A percentile compares a stretch with the other conserved stretches of the same genome.
These are phyloP conservation scores for Kalmusia sp. DNA, from an alignment of 2,329 filamentous ascomycete species.

Conservation along the genomic window DNA sequence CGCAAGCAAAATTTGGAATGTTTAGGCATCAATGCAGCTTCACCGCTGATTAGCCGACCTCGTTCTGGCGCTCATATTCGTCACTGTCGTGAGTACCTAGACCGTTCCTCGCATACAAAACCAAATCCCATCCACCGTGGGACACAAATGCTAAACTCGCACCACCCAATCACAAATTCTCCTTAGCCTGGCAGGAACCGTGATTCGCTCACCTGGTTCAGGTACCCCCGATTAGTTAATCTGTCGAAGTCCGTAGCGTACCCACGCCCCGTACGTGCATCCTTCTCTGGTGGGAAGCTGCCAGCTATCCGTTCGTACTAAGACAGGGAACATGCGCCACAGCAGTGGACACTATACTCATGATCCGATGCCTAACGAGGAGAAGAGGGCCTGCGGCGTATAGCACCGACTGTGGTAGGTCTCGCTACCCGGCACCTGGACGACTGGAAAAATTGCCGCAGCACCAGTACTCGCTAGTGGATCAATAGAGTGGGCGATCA, in stretches of 20 bases:
- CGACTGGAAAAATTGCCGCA: background rate
- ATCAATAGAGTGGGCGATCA: background rate
- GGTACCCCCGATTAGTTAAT: background rate
- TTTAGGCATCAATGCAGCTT: too few relatives aligned
- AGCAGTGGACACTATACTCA: background rate
- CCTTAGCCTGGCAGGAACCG: background rate
- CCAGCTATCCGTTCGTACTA: background rate
- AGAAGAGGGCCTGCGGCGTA: background rate
- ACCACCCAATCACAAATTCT: background rate
- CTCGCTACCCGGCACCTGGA: conserved; percentile 3
- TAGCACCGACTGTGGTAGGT: background rate
- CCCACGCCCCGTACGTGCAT: too few relatives aligned
- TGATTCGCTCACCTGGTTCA: background rate
- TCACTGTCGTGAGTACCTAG: too few relatives aligned
- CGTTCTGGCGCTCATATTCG: too few relatives aligned
- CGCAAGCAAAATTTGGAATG: too few relatives aligned
- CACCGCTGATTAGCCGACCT: too few relatives aligned
- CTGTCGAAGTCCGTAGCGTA: conserved; percentile 4
- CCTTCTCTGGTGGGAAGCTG: background rate
- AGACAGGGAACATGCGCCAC: background rate
- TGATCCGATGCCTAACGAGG: background rate
- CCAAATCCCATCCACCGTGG: too few relatives aligned
- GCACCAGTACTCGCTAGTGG: background rate
- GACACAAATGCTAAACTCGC: too few relatives aligned
- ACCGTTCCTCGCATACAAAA: too few relatives aligned